phyloP scores from a whole-genome alignment of 306 rosid species.

The Prunus persica region DNA sequence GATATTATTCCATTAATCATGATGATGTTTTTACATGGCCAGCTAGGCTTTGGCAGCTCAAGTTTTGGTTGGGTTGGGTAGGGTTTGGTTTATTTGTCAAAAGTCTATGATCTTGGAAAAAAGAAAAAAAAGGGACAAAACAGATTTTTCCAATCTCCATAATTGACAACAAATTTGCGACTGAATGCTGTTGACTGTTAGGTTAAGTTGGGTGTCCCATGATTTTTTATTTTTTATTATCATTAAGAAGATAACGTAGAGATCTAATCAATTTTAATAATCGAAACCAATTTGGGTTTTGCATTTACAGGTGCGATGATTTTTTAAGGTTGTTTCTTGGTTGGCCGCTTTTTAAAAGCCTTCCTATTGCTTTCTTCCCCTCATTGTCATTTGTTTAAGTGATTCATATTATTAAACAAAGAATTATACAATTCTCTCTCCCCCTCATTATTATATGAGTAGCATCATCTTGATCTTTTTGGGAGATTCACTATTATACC shows the following conservation, averaged over 20 bases:
- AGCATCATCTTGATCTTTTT: no score
- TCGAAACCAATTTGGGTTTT: background rate
- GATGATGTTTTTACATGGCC: background rate
- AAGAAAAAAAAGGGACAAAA: background rate
- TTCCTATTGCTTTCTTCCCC: no score
- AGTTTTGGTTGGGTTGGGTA: background rate
- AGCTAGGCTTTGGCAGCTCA: background rate
- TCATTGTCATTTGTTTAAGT: no score
- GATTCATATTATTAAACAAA: no score
- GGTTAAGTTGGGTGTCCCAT: background rate
- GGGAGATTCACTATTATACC: no score
- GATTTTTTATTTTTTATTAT: background rate
- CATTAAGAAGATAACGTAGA: background rate
- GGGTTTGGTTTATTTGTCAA: background rate
- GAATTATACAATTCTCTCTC: no score
- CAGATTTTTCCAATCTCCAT: background rate
- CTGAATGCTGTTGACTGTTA: background rate
- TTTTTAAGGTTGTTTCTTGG: background rate
- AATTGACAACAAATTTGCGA: background rate
- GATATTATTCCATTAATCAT: background rate
- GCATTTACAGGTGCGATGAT: background rate
- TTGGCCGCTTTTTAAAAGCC: background rate
- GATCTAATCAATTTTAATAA: background rate
- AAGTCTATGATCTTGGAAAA: background rate
- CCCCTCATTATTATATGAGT: no score